phyloP scores from a whole-genome alignment of 1,284 basidiomycete species.

The Ustilago sp. region DNA sequence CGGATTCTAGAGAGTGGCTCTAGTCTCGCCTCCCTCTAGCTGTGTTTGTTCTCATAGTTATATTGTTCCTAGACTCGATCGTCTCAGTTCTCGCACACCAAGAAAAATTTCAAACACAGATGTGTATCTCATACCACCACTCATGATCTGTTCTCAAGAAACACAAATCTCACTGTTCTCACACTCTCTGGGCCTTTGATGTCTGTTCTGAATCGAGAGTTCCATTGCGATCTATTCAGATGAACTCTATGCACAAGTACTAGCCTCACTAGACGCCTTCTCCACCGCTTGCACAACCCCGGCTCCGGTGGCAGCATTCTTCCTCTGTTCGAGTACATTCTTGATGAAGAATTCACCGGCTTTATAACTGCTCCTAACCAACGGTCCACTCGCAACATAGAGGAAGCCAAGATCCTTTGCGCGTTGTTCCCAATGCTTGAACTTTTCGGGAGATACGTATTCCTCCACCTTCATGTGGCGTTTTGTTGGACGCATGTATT shows the following conservation, averaged over 20 bases:
- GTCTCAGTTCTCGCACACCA: background rate
- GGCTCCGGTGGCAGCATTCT: background rate
- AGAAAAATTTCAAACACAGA: too few species aligned
- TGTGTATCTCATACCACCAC: too few species aligned
- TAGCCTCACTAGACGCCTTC: background rate
- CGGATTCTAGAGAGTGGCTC: slow-evolving; percentile 11
- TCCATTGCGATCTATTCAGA: background rate
- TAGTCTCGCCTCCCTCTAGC: background rate
- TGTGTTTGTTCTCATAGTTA: background rate
- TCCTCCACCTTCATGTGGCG: slow-evolving; percentile 98
- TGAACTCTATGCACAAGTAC: background rate
- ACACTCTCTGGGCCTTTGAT: too few species aligned
- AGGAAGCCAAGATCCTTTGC: slow-evolving; percentile 95
- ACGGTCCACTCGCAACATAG: slow-evolving; percentile 95
- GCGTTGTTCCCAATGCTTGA: slow-evolving; percentile 87
- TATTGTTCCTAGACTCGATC: background rate
- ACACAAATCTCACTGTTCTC: too few species aligned
- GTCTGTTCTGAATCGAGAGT: too few species aligned
- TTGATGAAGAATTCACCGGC: slow-evolving; percentile 72
- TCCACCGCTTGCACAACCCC: background rate
- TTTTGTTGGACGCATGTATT: slow-evolving; percentile 99
- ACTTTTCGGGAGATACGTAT: slow-evolving; percentile 93
- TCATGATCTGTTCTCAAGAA: too few species aligned
- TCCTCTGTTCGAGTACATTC: slow-evolving; percentile 62
- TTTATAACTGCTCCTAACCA: slow-evolving; percentile 97